A percentile compares a stretch with the other conserved stretches of the same genome.
phyloP scores from a whole-genome alignment of 805 yeast genomes.

The Sugiyamaella qingdaonensis region DNA sequence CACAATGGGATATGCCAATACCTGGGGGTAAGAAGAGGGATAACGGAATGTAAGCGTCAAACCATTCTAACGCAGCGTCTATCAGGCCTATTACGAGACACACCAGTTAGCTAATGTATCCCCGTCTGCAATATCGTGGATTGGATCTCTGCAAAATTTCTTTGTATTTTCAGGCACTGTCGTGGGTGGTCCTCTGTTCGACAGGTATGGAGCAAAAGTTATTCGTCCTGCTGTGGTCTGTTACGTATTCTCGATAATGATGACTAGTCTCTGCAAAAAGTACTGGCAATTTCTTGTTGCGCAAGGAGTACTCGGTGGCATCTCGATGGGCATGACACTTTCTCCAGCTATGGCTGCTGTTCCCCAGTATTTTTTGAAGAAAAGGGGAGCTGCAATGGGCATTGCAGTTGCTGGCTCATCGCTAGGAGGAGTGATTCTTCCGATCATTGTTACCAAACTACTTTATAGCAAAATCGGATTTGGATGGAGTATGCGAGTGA shows the following conservation, averaged over 20 bases:
- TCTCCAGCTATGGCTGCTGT: constrained; percentile 42
- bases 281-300: constrained; percentile 49
- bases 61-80: constrained; percentile 18
- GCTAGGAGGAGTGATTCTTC: constrained; percentile 46
- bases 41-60: no score
- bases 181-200: constrained; percentile 28
- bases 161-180: constrained; percentile 26
- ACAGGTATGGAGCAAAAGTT: constrained; percentile 24
- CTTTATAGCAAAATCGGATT: constrained; percentile 42
- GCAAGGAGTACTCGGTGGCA: constrained; percentile 46
- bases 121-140: constrained; percentile 33
- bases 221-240: constrained; percentile 24
- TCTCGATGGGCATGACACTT: constrained; percentile 42
- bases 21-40: neutral
- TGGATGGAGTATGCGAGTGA: constrained; percentile 45
- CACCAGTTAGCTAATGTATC: constrained; percentile 46
- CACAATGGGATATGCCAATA: neutral
- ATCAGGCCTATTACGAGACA: constrained; percentile 19
- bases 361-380: constrained; percentile 42
- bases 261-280: constrained; percentile 33
- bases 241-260: constrained; percentile 29
- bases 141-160: constrained; percentile 32
- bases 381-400: constrained; percentile 43
- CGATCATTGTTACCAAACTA: constrained; percentile 42
- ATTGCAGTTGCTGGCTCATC: constrained; percentile 48